These are phyloP conservation scores for Talaromyces liani DNA, from an alignment of 495 filamentous ascomycete species.

Conservation along the genomic window DNA sequence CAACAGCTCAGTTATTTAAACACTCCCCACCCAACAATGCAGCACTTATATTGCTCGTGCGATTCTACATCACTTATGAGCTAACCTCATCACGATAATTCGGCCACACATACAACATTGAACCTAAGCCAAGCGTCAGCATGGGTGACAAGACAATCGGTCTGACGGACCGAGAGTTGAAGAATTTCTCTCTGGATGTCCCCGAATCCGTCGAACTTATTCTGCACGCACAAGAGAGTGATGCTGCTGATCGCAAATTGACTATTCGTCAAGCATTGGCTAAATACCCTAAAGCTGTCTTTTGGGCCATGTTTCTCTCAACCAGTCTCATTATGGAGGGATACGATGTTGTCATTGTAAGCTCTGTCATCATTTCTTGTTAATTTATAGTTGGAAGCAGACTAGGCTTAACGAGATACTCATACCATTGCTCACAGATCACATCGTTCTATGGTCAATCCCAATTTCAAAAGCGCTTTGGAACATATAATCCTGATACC, in stretches of 20 bases:
- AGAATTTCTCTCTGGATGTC: constrained; percentile 16
- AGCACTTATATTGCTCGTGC: not conserved
- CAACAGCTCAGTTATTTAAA: not conserved
- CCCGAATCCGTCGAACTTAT: constrained; percentile 17
- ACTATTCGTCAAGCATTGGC: constrained; percentile 7
- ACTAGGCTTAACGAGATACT: not conserved
- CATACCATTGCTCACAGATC: constrained; percentile 10
- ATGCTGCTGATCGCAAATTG: constrained; percentile 12
- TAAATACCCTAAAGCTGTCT: constrained; percentile 29
- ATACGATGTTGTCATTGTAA: constrained; percentile 32
- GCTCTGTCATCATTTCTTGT: not conserved
- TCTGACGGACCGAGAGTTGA: constrained; percentile 16
- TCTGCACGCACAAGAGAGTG: constrained; percentile 14
- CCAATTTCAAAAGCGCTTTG: constrained; percentile 26
- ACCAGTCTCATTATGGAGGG: constrained; percentile 39
- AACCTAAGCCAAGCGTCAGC: not conserved
- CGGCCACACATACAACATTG: not conserved
- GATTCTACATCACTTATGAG: not conserved
- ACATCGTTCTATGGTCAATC: constrained; percentile 23
- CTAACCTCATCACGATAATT: not conserved
- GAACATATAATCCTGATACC: constrained; percentile 15
- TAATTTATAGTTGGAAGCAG: not conserved
- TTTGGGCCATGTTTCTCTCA: constrained; percentile 35
- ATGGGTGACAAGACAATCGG: constrained; percentile 9
- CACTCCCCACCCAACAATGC: not conserved